phyloP scores from a whole-genome alignment of 345 rosid genomes.

The Orychophragmus violaceus region DNA sequence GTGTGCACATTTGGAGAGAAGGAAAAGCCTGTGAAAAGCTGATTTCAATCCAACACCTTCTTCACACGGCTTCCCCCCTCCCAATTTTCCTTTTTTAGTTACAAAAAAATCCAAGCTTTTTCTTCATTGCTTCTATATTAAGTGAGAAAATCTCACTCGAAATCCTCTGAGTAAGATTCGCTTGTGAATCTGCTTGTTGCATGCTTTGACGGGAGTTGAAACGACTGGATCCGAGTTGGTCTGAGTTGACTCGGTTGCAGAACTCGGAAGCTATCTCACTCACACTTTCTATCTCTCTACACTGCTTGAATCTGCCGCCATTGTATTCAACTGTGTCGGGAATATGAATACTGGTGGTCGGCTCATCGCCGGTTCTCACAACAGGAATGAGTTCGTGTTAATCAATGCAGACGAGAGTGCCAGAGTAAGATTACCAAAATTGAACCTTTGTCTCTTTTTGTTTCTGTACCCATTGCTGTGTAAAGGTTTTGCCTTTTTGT shows the following conservation, averaged over 20 bases:
- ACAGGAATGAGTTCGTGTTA: constrained; percentile 78
- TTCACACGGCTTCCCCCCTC: not conserved
- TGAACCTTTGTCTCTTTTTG: not conserved
- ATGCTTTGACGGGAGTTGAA: constrained; percentile 18
- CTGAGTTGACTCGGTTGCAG: not conserved
- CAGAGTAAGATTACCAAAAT: constrained; percentile 40
- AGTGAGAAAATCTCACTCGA: not conserved
- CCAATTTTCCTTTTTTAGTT: not conserved
- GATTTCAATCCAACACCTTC: not conserved
- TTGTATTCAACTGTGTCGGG: not conserved
- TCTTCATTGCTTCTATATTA: not conserved
- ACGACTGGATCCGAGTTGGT: constrained; percentile 3
- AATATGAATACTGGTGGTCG: constrained; percentile 67
- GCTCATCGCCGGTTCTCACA: constrained; percentile 90
- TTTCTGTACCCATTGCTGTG: not conserved
- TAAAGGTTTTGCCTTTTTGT: constrained; percentile 15
- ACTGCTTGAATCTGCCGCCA: not conserved
- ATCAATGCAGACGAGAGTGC: constrained; percentile 75
- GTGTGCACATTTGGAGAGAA: not conserved
- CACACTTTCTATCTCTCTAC: not conserved
- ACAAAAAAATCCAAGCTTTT: not conserved
- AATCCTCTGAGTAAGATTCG: not conserved
- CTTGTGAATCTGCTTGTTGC: not conserved
- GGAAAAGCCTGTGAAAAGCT: not conserved
- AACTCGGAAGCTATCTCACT: not conserved